Evolutionary conservation across 1,284 basidiomycete species (phyloP).

Genomic region (Ustilago hordei): DNA sequence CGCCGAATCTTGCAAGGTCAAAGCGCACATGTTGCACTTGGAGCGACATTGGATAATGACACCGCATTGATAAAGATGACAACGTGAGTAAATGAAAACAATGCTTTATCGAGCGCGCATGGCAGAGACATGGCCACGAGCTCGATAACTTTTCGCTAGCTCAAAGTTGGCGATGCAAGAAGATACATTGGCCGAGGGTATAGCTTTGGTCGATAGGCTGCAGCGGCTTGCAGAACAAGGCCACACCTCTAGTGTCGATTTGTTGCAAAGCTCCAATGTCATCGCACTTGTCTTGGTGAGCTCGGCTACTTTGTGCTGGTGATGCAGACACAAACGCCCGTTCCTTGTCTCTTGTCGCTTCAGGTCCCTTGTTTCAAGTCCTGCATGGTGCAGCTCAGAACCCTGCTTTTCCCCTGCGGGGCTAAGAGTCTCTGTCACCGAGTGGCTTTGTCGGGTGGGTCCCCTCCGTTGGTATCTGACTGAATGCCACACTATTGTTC

Average conservation of each 20-base stretch:
- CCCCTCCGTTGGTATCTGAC: not conserved
- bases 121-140: not conserved
- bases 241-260: not conserved
- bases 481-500: not conserved
- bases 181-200: no score
- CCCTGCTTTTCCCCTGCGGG: not conserved
- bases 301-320: no score
- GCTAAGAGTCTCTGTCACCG: not conserved
- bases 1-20: no score
- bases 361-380: not conserved
- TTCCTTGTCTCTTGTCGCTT: not conserved
- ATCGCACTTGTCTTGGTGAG: not conserved
- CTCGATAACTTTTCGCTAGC: no score
- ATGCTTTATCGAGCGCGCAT: not conserved
- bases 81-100: not conserved
- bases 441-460: not conserved
- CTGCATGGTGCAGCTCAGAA: conserved; percentile 1
- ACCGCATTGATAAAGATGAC: not conserved
- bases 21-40: no score
- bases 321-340: not conserved
- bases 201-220: not conserved
- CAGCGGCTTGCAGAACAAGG: not conserved
- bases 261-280: not conserved
- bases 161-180: no score
- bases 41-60: not conserved